Conservation (phyloP, 208 protist species). For the Angomonas deanei region DNA sequence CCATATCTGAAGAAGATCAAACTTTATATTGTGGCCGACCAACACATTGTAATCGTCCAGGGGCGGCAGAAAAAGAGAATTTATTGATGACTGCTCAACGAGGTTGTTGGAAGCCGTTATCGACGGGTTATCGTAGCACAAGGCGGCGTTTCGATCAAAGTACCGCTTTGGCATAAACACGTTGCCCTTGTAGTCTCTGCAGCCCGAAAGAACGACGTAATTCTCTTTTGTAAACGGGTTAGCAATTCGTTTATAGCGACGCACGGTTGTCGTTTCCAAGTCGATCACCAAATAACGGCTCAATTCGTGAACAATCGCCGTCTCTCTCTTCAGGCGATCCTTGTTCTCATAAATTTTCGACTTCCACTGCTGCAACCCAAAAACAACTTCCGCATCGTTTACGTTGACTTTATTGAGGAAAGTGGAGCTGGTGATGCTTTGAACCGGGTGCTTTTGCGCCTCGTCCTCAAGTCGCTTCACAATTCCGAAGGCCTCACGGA, state of each 20-base stretch:
- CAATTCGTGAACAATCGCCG: constrained; percentile 43
- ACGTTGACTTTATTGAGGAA: constrained; percentile 87
- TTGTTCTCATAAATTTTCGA: constrained; percentile 81
- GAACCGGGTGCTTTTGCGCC: constrained; percentile 51
- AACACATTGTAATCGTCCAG: constrained; percentile 89
- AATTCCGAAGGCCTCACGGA: constrained; percentile 16
- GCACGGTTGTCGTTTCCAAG: constrained; percentile 86
- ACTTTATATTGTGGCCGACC: constrained; percentile 93
- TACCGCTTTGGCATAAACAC: constrained; percentile 82
- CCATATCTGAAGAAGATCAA: constrained; percentile 90
- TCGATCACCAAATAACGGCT: constrained; percentile 83
- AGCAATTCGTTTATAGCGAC: constrained; percentile 86
- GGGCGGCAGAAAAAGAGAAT: constrained; percentile 83
- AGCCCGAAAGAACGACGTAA: constrained; percentile 85
- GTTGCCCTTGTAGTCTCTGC: constrained; percentile 83
- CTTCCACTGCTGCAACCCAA: constrained; percentile 84
- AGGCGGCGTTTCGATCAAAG: constrained; percentile 67
- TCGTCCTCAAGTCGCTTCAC: constrained; percentile 40
- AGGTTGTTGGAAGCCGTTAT: constrained; percentile 54
- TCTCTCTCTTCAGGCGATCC: constrained; percentile 69
- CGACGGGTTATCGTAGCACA: constrained; percentile 76
- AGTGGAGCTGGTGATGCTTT: constrained; percentile 48
- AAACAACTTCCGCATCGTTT: constrained; percentile 86
- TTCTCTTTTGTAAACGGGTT: constrained; percentile 90
- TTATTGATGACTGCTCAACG: constrained; percentile 70